These are phyloP conservation scores for Craspedostauros australis DNA, from an alignment of 108 stramenopile species.

Conservation along the genomic window DNA sequence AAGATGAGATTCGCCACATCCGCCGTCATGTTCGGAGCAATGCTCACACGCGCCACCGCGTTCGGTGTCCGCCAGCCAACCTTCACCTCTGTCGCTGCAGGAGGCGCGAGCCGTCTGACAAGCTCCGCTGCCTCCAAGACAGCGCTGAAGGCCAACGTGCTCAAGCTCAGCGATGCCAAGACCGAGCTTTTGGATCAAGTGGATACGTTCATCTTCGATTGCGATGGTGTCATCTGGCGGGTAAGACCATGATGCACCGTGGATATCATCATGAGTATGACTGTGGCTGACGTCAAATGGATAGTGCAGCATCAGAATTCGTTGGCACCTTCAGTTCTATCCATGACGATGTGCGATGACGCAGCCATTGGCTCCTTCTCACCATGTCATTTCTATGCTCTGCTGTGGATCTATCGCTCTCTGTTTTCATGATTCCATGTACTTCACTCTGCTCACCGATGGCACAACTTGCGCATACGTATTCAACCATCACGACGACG, in stretches of 20 bases:
- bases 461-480: too few relatives aligned
- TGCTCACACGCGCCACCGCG: slow-evolving; percentile 3
- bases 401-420: too few relatives aligned
- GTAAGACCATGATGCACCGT: slow-evolving; percentile 17
- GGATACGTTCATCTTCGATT: slow-evolving; percentile 98
- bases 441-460: too few relatives aligned
- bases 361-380: too few relatives aligned
- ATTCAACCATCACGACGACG: background rate
- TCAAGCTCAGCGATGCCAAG: slow-evolving; percentile 63
- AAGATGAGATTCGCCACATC: slow-evolving; percentile 3
- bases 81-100: background rate
- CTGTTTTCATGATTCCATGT: too few relatives aligned
- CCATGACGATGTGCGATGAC: too few relatives aligned
- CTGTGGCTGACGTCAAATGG: too few relatives aligned
- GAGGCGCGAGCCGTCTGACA: background rate
- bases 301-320: too few relatives aligned
- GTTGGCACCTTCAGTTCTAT: too few relatives aligned
- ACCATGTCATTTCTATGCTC: too few relatives aligned
- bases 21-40: too few relatives aligned
- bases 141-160: slow-evolving; percentile 46
- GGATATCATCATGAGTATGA: too few relatives aligned
- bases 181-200: slow-evolving; percentile 63
- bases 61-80: slow-evolving; percentile 8
- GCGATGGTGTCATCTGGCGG: slow-evolving; percentile 98
- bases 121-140: slow-evolving; percentile 3